Evolutionary conservation across 345 rosid genomes (phyloP).

Genomic region (Excoecaria cochinchinensis): DNA sequence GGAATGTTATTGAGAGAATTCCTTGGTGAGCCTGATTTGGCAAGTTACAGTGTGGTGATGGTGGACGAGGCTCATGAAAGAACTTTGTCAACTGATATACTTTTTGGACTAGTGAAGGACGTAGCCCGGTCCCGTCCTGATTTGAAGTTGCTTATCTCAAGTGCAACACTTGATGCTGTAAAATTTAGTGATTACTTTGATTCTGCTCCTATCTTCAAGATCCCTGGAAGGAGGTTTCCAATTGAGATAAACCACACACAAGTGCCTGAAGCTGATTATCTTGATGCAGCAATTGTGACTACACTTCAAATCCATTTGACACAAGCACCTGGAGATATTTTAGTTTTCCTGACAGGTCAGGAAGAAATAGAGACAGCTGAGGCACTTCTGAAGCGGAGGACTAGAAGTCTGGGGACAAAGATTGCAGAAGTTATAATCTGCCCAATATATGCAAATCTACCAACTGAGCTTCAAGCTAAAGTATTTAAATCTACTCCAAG

Average conservation of each 20-base stretch:
- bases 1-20: constrained; percentile 91
- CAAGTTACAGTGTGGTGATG: constrained; percentile 81
- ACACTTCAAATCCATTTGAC: constrained; percentile 78
- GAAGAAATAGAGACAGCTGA: constrained; percentile 93
- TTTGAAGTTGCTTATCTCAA: constrained; percentile 79
- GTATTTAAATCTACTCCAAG: constrained; percentile 92
- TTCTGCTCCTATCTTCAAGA: constrained; percentile 81
- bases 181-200: constrained; percentile 92
- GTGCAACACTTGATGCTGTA: constrained; percentile 96
- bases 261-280: constrained; percentile 88
- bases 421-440: constrained; percentile 90
- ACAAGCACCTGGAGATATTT: constrained; percentile 76
- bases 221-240: constrained; percentile 91
- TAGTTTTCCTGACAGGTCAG: constrained; percentile 87
- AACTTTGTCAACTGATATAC: constrained; percentile 86
- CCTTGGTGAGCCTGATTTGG: constrained; percentile 82
- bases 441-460: constrained; percentile 92
- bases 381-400: constrained; percentile 81
- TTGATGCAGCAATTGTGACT: constrained; percentile 91
- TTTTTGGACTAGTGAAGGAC: constrained; percentile 91
- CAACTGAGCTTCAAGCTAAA: constrained; percentile 88
- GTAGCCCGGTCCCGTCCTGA: constrained; percentile 73
- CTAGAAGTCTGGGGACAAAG: constrained; percentile 80
- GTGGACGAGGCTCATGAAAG: constrained; percentile 99
- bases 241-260: constrained; percentile 82